Conservation (phyloP, 495 filamentous ascomycete species). For the Monascus purpureus region DNA sequence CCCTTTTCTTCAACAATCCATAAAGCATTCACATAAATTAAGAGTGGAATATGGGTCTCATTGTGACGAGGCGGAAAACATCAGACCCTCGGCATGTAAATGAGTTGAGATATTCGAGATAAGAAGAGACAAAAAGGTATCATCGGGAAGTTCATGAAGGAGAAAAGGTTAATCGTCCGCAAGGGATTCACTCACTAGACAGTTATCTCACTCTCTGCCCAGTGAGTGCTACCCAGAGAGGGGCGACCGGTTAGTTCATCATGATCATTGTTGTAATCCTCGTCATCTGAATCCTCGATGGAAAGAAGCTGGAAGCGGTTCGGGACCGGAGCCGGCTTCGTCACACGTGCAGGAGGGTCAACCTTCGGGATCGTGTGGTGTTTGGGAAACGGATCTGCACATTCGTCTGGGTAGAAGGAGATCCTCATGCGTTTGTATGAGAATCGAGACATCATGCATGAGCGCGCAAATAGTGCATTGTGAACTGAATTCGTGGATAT, state of each 20-base stretch:
- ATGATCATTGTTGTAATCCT: slow-evolving; percentile 9
- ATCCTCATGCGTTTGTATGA: slow-evolving; percentile 64
- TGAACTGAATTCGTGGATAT: slow-evolving; percentile 68
- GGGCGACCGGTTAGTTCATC: slow-evolving; percentile 2
- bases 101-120: no score
- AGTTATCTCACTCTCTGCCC: no score
- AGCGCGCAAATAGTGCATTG: slow-evolving; percentile 58
- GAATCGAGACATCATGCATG: slow-evolving; percentile 63
- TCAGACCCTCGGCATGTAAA: no score
- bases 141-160: no score
- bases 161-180: no score
- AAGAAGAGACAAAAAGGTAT: no score
- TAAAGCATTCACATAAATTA: no score
- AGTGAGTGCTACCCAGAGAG: slow-evolving; percentile 2
- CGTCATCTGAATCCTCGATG: slow-evolving; percentile 33
- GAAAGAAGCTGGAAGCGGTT: slow-evolving; percentile 58
- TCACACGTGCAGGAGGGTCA: slow-evolving; percentile 16
- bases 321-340: slow-evolving; percentile 15
- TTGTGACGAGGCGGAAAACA: no score
- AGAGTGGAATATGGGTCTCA: no score
- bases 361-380: slow-evolving; percentile 13
- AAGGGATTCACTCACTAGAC: no score
- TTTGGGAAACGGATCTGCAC: slow-evolving; percentile 43
- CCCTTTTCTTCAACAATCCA: no score
- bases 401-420: slow-evolving; percentile 63